Conservation (phyloP, 371 early-diverging fungal genomes). For the Mortierella sp. region DNA sequence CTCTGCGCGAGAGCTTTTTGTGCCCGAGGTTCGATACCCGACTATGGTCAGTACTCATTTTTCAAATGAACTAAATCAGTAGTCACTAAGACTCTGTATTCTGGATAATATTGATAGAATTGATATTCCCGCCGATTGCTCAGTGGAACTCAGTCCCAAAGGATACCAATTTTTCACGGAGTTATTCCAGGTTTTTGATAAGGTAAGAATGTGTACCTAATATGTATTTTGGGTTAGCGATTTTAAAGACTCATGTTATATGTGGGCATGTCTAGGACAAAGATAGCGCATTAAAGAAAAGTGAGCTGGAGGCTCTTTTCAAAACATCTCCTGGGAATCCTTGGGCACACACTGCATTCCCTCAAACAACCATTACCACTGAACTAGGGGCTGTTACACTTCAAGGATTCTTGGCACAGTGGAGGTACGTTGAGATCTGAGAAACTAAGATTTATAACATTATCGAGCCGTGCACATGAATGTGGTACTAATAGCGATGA, state of each 20-base stretch:
- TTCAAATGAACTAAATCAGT: too few species aligned
- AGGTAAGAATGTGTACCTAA: constrained; percentile 59
- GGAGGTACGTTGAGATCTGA: constrained; percentile 75
- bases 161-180: constrained; percentile 97
- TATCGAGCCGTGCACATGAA: neutral
- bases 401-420: constrained; percentile 97
- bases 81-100: neutral
- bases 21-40: constrained; percentile 63
- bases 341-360: constrained; percentile 89
- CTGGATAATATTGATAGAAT: constrained; percentile 61
- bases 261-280: constrained; percentile 76
- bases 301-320: constrained; percentile 90
- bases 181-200: constrained; percentile 92
- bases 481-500: neutral
- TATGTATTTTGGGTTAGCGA: too few species aligned
- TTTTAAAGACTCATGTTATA: neutral
- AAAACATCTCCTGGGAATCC: constrained; percentile 91
- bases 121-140: constrained; percentile 90
- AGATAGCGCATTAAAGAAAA: constrained; percentile 91
- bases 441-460: neutral
- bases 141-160: constrained; percentile 92
- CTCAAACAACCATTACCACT: constrained; percentile 92
- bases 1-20: constrained; percentile 90
- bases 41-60: neutral
- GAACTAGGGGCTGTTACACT: constrained; percentile 91